These are phyloP conservation scores for Dichotomocladium elegans DNA, from an alignment of 371 early-diverging fungal genomes.

Conservation along the genomic window DNA sequence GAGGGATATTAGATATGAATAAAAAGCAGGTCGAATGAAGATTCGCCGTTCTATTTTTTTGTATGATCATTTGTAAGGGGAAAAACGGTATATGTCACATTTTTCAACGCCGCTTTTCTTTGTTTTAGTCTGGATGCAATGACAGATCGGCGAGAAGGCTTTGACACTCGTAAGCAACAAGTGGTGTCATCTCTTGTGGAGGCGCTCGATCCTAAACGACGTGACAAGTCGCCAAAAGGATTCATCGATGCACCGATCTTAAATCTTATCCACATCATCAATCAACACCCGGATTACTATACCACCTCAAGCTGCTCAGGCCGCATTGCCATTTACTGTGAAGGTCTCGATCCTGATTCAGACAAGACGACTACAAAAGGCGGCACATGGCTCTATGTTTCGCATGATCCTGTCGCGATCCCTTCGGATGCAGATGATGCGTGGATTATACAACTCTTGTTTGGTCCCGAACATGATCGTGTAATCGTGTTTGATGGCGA, in stretches of 20 bases:
- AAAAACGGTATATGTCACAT: no score
- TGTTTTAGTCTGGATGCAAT: no score
- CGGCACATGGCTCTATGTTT: conserved; percentile 59
- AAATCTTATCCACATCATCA: conserved; percentile 50
- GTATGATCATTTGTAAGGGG: no score
- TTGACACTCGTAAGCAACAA: conserved; percentile 32
- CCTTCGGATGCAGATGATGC: conserved; percentile 20
- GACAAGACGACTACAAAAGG: conserved; percentile 40
- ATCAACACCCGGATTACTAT: conserved; percentile 52
- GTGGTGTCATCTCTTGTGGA: conserved; percentile 43
- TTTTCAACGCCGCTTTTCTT: no score
- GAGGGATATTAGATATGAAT: no score
- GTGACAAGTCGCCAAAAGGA: conserved; percentile 64
- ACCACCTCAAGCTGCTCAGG: conserved; percentile 65
- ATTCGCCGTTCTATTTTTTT: no score
- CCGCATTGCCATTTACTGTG: conserved; percentile 54
- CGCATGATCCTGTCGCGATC: conserved; percentile 53
- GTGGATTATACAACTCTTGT: conserved; percentile 32
- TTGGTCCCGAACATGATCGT: conserved; percentile 31
- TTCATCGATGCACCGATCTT: conserved; percentile 59
- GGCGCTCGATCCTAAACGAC: conserved; percentile 47
- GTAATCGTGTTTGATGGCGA: no score
- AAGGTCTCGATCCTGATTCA: conserved; percentile 26
- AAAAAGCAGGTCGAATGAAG: no score
- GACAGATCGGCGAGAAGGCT: not conserved